These are phyloP conservation scores for Hymenotorrendiella dingleyae DNA, from an alignment of 2,329 filamentous ascomycete species.

Conservation along the genomic window DNA sequence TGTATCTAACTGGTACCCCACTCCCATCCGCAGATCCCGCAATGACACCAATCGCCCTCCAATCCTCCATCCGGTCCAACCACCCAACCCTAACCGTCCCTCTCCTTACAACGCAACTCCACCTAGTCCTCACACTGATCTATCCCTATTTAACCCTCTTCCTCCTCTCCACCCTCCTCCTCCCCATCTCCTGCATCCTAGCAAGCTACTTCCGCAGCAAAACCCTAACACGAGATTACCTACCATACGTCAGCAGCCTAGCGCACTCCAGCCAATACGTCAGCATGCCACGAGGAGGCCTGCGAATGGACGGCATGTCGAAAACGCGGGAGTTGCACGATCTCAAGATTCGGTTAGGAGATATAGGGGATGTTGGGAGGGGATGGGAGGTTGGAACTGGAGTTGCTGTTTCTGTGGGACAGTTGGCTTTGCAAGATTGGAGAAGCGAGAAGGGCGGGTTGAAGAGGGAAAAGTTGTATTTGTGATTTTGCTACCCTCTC, in stretches of 20 bases:
- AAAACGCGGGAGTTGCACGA: slow-evolving; percentile 8
- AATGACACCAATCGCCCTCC: slow-evolving; percentile 1
- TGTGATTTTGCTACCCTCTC: too few relatives aligned
- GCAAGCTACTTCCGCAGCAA: slow-evolving; percentile 7
- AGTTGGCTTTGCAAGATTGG: slow-evolving; percentile 10
- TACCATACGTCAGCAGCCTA: slow-evolving; percentile 13
- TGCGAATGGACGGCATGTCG: slow-evolving; percentile 8
- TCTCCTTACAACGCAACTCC: background rate
- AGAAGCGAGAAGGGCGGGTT: slow-evolving; percentile 7
- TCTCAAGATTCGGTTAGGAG: slow-evolving; percentile 18
- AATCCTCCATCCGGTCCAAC: slow-evolving; percentile 2
- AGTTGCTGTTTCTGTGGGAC: slow-evolving; percentile 15
- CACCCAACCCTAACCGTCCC: slow-evolving; percentile 10
- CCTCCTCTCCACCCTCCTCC: slow-evolving; percentile 8
- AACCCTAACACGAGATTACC: slow-evolving; percentile 10
- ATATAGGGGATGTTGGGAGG: slow-evolving; percentile 17
- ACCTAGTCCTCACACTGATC: slow-evolving; percentile 2
- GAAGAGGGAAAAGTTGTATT: slow-evolving; percentile 16
- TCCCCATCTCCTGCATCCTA: slow-evolving; percentile 13
- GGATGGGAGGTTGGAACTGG: slow-evolving; percentile 19
- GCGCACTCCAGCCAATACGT: slow-evolving; percentile 12
- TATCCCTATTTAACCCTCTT: slow-evolving; percentile 13
- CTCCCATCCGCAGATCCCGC: background rate
- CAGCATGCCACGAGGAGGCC: slow-evolving; percentile 12
- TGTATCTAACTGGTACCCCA: slow-evolving; percentile 8